These are phyloP conservation scores for Saturnispora silvae DNA, from an alignment of 805 yeast genomes.

Conservation along the genomic window DNA sequence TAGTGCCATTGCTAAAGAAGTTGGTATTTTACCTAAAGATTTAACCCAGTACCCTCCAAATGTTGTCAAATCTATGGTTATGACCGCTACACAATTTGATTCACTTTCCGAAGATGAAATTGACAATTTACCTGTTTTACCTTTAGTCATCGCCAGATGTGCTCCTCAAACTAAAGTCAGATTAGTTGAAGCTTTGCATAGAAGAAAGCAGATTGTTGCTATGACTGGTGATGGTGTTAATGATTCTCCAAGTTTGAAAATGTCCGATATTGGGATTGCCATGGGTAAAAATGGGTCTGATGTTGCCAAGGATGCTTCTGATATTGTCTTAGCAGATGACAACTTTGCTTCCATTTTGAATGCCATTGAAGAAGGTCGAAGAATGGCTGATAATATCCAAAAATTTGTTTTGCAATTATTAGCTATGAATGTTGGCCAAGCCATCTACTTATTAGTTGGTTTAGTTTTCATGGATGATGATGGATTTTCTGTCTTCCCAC, in stretches of 20 bases:
- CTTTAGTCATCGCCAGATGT: slow-evolving; percentile 72
- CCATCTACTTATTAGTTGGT: slow-evolving; percentile 58
- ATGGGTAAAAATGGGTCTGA: slow-evolving; percentile 78
- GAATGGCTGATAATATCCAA: slow-evolving; percentile 71
- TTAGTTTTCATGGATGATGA: slow-evolving; percentile 55
- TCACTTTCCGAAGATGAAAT: slow-evolving; percentile 47
- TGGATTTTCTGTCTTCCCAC: slow-evolving; percentile 68
- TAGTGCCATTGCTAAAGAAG: slow-evolving; percentile 69
- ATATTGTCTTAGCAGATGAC: slow-evolving; percentile 65
- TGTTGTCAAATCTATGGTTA: slow-evolving; percentile 54
- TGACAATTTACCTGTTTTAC: slow-evolving; percentile 54
- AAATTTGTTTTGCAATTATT: slow-evolving; percentile 66
- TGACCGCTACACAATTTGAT: slow-evolving; percentile 70
- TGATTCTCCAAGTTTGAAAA: slow-evolving; percentile 68
- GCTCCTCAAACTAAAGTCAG: slow-evolving; percentile 76
- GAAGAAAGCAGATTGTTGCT: slow-evolving; percentile 53
- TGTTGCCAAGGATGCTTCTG: slow-evolving; percentile 78
- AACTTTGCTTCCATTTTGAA: slow-evolving; percentile 66
- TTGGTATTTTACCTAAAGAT: slow-evolving; percentile 61
- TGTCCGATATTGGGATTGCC: slow-evolving; percentile 74
- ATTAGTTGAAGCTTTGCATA: slow-evolving; percentile 68
- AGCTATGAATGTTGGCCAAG: slow-evolving; percentile 67
- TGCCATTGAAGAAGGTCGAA: slow-evolving; percentile 72
- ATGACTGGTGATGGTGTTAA: slow-evolving; percentile 84
- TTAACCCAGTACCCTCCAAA: slow-evolving; percentile 43